A percentile compares a stretch with the other conserved stretches of the same genome.
Evolutionary conservation across 192 early-diverging fungal genomes (phyloP).

Genomic region (Cladochytrium replicatum): DNA sequence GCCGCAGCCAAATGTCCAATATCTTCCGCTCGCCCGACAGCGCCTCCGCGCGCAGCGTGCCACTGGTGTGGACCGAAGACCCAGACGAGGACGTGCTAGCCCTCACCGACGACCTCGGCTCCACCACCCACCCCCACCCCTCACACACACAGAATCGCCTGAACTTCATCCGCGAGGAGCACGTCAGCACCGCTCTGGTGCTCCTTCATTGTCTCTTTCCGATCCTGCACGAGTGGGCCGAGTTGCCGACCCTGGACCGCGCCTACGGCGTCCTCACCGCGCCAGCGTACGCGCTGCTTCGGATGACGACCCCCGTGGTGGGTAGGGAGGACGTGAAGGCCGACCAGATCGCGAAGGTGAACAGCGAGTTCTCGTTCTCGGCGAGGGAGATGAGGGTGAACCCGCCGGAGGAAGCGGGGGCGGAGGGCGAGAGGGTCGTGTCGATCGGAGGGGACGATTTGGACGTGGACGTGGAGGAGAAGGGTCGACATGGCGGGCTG

Average conservation of each 20-base stretch:
- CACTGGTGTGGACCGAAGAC: no score
- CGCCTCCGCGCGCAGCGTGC: no score
- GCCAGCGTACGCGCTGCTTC: constrained; percentile 43
- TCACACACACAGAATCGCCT: no score
- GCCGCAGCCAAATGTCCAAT: no score
- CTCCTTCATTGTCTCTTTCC: constrained; percentile 58
- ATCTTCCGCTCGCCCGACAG: background rate
- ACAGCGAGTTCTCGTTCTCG: constrained; percentile 6
- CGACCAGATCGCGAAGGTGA: constrained; percentile 3
- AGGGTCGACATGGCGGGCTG: constrained; percentile 7
- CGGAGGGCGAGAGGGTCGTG: constrained; percentile 8
- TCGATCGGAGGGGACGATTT: constrained; percentile 5
- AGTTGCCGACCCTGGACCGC: constrained; percentile 35
- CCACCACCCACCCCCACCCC: background rate
- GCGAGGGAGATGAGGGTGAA: constrained; percentile 12
- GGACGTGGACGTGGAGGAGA: background rate
- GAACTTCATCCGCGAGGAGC: constrained; percentile 2
- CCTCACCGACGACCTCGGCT: constrained; percentile 1
- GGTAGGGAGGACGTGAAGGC: constrained; percentile 27
- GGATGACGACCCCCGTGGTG: constrained; percentile 55
- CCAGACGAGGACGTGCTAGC: background rate
- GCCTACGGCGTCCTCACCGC: constrained; percentile 37
- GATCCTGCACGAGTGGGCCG: constrained; percentile 37
- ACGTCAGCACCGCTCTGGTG: constrained; percentile 14
- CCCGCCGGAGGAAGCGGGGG: constrained; percentile 5